phyloP scores from a whole-genome alignment of 2,329 filamentous ascomycete genomes.

The Aureobasidium zeae region DNA sequence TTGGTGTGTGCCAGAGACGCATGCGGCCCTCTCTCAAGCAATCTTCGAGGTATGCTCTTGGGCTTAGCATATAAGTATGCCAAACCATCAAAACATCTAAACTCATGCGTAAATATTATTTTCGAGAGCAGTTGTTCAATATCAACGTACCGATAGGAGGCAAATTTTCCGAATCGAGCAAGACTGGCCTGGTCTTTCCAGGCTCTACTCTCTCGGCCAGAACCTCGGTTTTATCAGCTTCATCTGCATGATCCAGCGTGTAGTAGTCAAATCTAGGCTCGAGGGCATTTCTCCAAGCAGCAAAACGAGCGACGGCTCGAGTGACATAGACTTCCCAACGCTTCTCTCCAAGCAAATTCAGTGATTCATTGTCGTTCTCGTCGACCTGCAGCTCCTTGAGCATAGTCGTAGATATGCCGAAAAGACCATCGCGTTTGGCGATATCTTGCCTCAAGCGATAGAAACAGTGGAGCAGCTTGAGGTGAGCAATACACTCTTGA shows the following conservation, averaged over 20 bases:
- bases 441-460: conserved; percentile 58
- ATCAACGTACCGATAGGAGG: conserved; percentile 49
- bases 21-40: conserved; percentile 51
- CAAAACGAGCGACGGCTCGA: conserved; percentile 59
- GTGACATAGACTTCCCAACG: conserved; percentile 63
- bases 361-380: conserved; percentile 28
- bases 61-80: conserved; percentile 73
- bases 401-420: conserved; percentile 37
- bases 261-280: conserved; percentile 20
- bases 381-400: conserved; percentile 16
- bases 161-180: conserved; percentile 34
- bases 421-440: conserved; percentile 58
- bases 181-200: neutral
- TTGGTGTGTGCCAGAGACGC: conserved; percentile 50
- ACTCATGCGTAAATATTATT: conserved; percentile 21
- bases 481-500: conserved; percentile 59
- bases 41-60: conserved; percentile 64
- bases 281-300: conserved; percentile 51
- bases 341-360: conserved; percentile 57
- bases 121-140: neutral
- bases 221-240: neutral
- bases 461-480: conserved; percentile 62
- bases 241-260: neutral
- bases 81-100: conserved; percentile 70
- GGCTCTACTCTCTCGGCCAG: neutral